Conservation (phyloP, 805 yeast genomes). For the Spathaspora girioi region DNA sequence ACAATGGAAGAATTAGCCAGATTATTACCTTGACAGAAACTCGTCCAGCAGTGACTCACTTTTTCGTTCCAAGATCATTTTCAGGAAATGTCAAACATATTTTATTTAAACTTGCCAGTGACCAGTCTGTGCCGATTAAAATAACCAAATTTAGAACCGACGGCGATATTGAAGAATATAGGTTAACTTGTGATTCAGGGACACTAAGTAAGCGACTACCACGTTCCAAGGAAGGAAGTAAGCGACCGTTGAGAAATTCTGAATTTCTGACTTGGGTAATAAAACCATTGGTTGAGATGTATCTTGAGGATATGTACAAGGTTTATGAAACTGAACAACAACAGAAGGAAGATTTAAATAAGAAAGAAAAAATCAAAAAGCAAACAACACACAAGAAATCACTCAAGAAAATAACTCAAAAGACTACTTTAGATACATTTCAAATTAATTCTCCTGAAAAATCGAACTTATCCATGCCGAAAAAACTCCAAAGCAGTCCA, state of each 20-base stretch:
- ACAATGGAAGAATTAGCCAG: not conserved
- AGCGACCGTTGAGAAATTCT: not conserved
- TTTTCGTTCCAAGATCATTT: not conserved
- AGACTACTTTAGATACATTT: slow-evolving; percentile 23
- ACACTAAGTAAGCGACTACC: not conserved
- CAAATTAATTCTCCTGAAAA: not conserved
- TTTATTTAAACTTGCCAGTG: not conserved
- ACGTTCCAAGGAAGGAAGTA: not conserved
- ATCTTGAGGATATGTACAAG: not conserved
- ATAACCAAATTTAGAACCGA: not conserved
- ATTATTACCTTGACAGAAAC: not conserved
- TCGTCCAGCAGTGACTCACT: not conserved
- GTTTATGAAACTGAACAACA: not conserved
- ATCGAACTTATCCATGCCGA: not conserved
- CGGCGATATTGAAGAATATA: not conserved
- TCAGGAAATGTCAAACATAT: not conserved
- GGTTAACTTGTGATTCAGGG: not conserved
- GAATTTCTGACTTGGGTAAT: not conserved
- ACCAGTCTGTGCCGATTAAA: not conserved
- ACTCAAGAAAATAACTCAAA: slow-evolving; percentile 4
- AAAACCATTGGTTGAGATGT: not conserved
- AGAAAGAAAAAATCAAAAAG: not conserved
- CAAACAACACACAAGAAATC: not conserved
- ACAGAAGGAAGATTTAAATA: not conserved
- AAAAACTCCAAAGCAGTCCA: not conserved